These are phyloP conservation scores for Saccharomycopsis oosterbeekiorum DNA, from an alignment of 805 yeast genomes.

Conservation along the genomic window DNA sequence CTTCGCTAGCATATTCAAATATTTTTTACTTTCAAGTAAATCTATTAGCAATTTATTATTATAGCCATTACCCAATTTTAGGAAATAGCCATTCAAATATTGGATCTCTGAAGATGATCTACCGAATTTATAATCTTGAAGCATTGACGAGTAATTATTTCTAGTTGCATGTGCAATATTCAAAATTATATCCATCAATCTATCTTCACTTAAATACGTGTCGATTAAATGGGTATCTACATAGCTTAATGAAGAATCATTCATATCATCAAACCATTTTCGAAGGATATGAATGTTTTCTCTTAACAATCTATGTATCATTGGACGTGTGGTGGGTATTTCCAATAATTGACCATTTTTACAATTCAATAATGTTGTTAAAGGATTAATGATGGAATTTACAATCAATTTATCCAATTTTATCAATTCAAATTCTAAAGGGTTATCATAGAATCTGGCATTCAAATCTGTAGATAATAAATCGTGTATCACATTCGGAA, in stretches of 20 bases:
- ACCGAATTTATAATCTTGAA: conserved; percentile 41
- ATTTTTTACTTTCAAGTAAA: conserved; percentile 11
- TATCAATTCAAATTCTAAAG: conserved; percentile 40
- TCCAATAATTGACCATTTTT: conserved; percentile 59
- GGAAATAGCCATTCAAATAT: conserved; percentile 75
- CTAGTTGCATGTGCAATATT: conserved; percentile 39
- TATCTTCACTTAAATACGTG: conserved; percentile 27
- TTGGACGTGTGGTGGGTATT: conserved; percentile 25
- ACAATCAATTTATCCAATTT: conserved; percentile 71
- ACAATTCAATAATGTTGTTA: conserved; percentile 70
- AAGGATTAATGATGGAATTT: conserved; percentile 77
- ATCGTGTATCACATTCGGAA: conserved; percentile 24
- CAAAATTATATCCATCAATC: conserved; percentile 30
- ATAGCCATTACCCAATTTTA: conserved; percentile 39
- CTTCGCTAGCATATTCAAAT: not conserved
- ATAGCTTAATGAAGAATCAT: conserved; percentile 13
- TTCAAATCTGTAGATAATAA: conserved; percentile 25
- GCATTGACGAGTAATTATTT: conserved; percentile 43
- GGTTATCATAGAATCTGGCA: conserved; percentile 28
- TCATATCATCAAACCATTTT: conserved; percentile 16
- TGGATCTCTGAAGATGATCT: conserved; percentile 64
- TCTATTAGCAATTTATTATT: conserved; percentile 7
- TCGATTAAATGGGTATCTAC: conserved; percentile 15
- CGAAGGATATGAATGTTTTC: conserved; percentile 34
- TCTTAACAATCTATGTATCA: conserved; percentile 32